Evolutionary conservation across 148 eudicot genomes (phyloP).

Genomic region (Heliamphora exappendiculata): DNA sequence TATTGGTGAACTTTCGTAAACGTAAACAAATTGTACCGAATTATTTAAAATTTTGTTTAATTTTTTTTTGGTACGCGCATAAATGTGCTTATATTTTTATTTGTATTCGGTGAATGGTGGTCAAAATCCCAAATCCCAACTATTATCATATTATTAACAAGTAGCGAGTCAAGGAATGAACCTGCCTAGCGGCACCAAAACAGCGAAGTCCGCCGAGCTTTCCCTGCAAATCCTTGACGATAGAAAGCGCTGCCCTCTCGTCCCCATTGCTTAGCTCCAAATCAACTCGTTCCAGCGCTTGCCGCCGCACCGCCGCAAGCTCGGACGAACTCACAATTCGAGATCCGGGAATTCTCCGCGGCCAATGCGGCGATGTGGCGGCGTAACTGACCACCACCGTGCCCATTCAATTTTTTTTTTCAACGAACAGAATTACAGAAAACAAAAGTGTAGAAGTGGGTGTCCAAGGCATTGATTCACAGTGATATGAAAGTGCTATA

Average conservation of each 20-base stretch:
- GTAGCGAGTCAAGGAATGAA: too few relatives aligned
- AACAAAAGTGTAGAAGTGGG: background rate
- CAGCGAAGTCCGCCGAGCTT: constrained; percentile 60
- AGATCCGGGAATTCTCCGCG: background rate
- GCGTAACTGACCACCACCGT: background rate
- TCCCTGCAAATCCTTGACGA: constrained; percentile 54
- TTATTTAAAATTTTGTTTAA: too few relatives aligned
- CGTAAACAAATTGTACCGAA: too few relatives aligned
- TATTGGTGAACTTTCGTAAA: too few relatives aligned
- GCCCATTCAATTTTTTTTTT: constrained; percentile 10
- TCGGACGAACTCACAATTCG: constrained; percentile 13
- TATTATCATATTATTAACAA: too few relatives aligned
- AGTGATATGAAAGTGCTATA: background rate
- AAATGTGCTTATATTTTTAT: too few relatives aligned
- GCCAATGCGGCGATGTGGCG: background rate
- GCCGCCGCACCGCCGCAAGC: constrained; percentile 23
- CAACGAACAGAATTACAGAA: background rate
- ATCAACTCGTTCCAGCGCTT: constrained; percentile 59
- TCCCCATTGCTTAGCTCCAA: constrained; percentile 55
- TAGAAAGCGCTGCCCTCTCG: constrained; percentile 61
- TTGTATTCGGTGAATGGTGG: too few relatives aligned
- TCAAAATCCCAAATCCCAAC: too few relatives aligned
- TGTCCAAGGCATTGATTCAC: background rate
- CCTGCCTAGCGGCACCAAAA: constrained; percentile 92
- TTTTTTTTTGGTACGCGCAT: too few relatives aligned